A percentile compares a stretch with the other conserved stretches of the same genome.
Evolutionary conservation across 2,329 filamentous ascomycete genomes (phyloP).

Genomic region (Cercospora citrullina): DNA sequence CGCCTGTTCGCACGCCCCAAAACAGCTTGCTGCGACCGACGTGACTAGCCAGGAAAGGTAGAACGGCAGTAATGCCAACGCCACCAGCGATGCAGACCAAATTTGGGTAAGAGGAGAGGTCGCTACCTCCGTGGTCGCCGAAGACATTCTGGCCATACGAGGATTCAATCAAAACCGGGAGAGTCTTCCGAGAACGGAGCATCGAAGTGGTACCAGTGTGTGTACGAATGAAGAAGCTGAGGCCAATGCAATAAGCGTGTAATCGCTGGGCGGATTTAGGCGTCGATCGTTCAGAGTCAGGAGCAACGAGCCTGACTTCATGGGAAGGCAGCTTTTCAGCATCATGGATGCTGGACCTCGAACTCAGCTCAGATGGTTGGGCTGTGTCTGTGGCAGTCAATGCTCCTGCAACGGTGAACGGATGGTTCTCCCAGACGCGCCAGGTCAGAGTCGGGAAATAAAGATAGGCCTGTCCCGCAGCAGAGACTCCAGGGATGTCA

Average conservation of each 20-base stretch:
- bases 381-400: not conserved
- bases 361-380: not conserved
- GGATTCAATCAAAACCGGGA: slow-evolving; percentile 42
- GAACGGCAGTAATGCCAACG: slow-evolving; percentile 51
- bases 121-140: not conserved
- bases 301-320: slow-evolving; percentile 1
- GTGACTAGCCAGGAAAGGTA: slow-evolving; percentile 41
- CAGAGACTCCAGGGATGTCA: slow-evolving; percentile 46
- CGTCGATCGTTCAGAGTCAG: not conserved
- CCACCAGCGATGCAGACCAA: slow-evolving; percentile 51
- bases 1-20: slow-evolving; percentile 40
- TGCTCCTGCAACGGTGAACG: slow-evolving; percentile 48
- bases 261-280: not conserved
- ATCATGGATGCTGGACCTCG: not conserved
- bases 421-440: slow-evolving; percentile 56
- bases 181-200: slow-evolving; percentile 26
- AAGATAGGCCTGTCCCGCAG: slow-evolving; percentile 46
- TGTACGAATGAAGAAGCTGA: slow-evolving; percentile 44
- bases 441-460: slow-evolving; percentile 52
- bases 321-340: slow-evolving; percentile 6
- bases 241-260: slow-evolving; percentile 19
- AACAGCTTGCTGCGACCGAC: slow-evolving; percentile 40
- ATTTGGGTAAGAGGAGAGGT: slow-evolving; percentile 5
- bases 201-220: slow-evolving; percentile 39
- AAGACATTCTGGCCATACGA: slow-evolving; percentile 38